These are phyloP conservation scores for Trichaptum fuscoviolaceum DNA, from an alignment of 768 basidiomycete species.

Conservation along the genomic window DNA sequence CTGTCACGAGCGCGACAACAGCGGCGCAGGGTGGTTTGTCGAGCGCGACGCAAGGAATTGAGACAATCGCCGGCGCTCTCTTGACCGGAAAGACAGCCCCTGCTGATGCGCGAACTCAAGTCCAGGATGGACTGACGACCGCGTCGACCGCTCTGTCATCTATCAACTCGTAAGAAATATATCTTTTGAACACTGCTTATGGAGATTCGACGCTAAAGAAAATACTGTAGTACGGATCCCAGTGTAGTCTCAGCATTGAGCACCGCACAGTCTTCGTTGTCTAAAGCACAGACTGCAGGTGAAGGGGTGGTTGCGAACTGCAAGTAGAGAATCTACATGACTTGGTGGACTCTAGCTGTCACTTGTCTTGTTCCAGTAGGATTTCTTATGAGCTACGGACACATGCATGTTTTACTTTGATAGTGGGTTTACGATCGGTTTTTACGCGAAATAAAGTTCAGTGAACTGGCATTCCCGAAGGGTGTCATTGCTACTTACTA, in stretches of 20 bases:
- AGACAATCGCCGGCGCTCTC: conserved; percentile 19
- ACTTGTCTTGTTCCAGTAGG: no score
- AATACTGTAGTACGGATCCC: conserved; percentile 12
- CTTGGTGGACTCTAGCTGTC: conserved; percentile 3
- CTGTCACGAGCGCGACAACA: not conserved
- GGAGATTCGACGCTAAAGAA: not conserved
- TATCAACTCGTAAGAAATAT: not conserved
- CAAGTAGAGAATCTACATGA: conserved; percentile 13
- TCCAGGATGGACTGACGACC: conserved; percentile 14
- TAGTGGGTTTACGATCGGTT: no score
- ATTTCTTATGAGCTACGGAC: no score
- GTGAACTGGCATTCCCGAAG: no score
- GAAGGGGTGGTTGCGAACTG: conserved; percentile 20
- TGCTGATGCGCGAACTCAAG: conserved; percentile 19
- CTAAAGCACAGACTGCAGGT: conserved; percentile 13
- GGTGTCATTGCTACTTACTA: no score
- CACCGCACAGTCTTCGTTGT: conserved; percentile 16
- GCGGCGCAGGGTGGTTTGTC: not conserved
- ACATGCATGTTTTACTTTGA: no score
- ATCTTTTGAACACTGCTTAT: not conserved
- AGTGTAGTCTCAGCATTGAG: conserved; percentile 7
- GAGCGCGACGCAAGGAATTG: conserved; percentile 16
- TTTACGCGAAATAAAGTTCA: no score
- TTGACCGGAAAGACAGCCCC: conserved; percentile 19
- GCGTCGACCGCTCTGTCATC: not conserved